Evolutionary conservation across 768 basidiomycete species (phyloP), one percentile per base, ranked within the genome.

Genomic region (Hygrophoropsis aurantiaca): DNA sequence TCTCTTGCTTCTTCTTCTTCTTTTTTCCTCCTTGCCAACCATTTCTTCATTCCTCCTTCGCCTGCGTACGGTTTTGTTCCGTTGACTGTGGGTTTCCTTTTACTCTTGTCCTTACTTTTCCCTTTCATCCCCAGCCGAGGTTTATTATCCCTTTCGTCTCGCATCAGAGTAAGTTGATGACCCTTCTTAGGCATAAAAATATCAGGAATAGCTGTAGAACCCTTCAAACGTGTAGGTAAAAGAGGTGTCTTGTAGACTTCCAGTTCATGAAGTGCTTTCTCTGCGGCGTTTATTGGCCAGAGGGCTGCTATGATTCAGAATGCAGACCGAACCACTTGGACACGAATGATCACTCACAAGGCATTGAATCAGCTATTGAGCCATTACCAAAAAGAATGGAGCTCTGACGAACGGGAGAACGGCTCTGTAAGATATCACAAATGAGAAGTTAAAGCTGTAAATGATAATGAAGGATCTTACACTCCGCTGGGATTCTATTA

Each of bases 231-330:
- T n/a, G 84, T 81, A 10, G 88, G 86, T 13, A 89, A 56, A 37
- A 90, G 74, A 5, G 88, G 88, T 1, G 85, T 90, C 67, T 84
- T 85, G 71, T 89, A 90, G 24, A 85, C 74, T 52, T 90, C 87
- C 37, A 88, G 69, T 55, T 86, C 83, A 35, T 84, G 81, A 5
- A 90, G 71, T 13, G 82, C 82, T 48, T 76, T 74, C 66, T 88
- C 84, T 16, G 85, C 82, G 15, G 81, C 72, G 36, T 74, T 80
- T 54, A 69, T 61, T 13, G 71, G 69, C 53, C 60, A 64, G n/a
- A 53, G 43, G 33, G 58, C 47, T 26, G 59, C 60, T 50, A 67
- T 56, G 58, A 16, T 21, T 44, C 15, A 36, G 23, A 35, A 52
- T 52, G 60, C 48, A 59, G 52, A 43, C 37, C 26, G 41, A 42